A percentile compares a stretch with the other conserved stretches of the same genome.
phyloP scores from a whole-genome alignment of 2,329 filamentous ascomycete species.

The Graphilbum fragrans region DNA sequence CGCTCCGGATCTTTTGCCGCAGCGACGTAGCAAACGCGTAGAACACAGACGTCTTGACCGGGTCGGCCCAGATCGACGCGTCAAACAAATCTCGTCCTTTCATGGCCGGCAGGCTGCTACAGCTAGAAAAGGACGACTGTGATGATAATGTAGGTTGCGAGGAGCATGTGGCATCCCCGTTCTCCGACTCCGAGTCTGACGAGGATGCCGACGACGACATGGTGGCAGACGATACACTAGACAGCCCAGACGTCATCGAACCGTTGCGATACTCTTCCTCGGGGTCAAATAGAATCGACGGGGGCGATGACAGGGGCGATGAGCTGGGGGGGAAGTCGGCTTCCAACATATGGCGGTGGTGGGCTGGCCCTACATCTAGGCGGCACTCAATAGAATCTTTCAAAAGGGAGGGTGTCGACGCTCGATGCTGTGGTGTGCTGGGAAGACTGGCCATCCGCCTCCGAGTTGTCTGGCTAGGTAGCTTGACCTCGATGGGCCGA shows the following conservation, averaged over 20 bases:
- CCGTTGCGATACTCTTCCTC: conserved; percentile 21
- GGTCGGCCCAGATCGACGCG: conserved; percentile 56
- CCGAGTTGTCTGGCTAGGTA: conserved; percentile 1
- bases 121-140: conserved; percentile 15
- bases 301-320: conserved; percentile 46
- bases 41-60: conserved; percentile 55
- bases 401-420: not conserved
- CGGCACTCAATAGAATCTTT: conserved; percentile 7
- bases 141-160: conserved; percentile 22
- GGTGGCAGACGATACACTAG: conserved; percentile 21
- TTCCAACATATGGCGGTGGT: too few species aligned
- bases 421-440: not conserved
- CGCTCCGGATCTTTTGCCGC: conserved; percentile 50
- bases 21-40: conserved; percentile 61
- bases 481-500: conserved; percentile 5
- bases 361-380: conserved; percentile 1
- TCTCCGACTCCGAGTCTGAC: conserved; percentile 22
- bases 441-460: not conserved
- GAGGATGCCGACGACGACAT: conserved; percentile 3
- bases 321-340: conserved; percentile 21
- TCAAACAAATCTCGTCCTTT: conserved; percentile 64
- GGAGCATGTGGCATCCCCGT: conserved; percentile 29
- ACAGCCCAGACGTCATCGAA: conserved; percentile 22
- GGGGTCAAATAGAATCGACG: conserved; percentile 38
- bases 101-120: conserved; percentile 40